Base-by-base conservation (phyloP, 192 early-diverging fungal species). In the Coemansia sp. region DNA sequence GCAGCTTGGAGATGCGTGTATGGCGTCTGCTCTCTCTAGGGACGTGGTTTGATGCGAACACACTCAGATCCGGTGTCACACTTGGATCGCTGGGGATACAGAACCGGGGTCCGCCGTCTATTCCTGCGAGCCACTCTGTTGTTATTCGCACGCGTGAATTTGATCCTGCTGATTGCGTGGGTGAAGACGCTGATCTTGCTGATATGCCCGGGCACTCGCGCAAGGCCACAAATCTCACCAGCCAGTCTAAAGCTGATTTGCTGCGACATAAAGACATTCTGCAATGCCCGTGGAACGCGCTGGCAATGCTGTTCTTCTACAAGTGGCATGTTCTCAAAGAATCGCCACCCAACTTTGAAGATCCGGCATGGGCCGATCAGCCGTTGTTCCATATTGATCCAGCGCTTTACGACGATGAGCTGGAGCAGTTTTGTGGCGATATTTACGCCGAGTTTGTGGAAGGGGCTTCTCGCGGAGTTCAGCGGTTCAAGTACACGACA, bases 221-320 rank as follows among this genome's bases (percentile, higher is more conserved):
- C 22, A 42, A 34, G 19, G 22, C 55, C 17, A 17, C 61, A 15
- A 52, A 62, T 6, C 21, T 26, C 3, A 20, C 34, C n/a, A 61
- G 56, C 7, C 60, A 64, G 42, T 21, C 20, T 28, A 61, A 67
- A 44, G 21, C 67, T 8, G 69, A 72, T 20, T 15, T 81, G 8
- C 66, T 75, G 37, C 67, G 73, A 25, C 68, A 75, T 42, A 56
- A 42, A 5, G 2, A 63, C 9, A 55, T 70, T 1, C 10, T 75
- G 9, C 78, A 60, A 20, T 81, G 72, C 4, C 72, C 78, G 12
- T 81, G 78, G 78, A 81, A 81, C 47, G 72, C 72, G 11, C 60
- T 75, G 49, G 72, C 78, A 0, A 66, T 71, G 49, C 57, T 75
- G 44, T 26, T 75, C 5, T 81, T 60, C 46, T 68, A 81, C 60